A percentile compares a stretch with the other conserved stretches of the same genome.
Conservation (phyloP, 1,284 basidiomycete species). For the Papiliotrema terrestris region DNA sequence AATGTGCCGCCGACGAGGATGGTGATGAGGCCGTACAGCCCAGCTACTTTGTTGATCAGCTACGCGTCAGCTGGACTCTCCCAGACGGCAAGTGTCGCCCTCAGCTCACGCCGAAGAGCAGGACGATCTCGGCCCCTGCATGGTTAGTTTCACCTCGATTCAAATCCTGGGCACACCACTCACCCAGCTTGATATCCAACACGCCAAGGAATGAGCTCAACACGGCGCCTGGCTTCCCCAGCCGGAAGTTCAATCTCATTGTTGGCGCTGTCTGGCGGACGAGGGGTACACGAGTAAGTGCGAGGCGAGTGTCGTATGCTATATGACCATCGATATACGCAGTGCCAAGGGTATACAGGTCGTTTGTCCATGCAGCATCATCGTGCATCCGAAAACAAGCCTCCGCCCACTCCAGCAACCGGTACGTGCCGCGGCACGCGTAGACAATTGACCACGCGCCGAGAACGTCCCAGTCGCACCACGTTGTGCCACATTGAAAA, state of each 20-base stretch:
- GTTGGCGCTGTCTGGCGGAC: background rate
- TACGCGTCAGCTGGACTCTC: slow-evolving; percentile 42
- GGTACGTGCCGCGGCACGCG: no score
- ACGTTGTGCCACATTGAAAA: background rate
- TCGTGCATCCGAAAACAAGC: no score
- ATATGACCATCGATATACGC: no score
- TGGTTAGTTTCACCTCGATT: background rate
- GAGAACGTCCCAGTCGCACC: background rate
- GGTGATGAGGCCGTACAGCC: slow-evolving; percentile 92
- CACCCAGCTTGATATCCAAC: slow-evolving; percentile 82
- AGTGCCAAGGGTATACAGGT: no score
- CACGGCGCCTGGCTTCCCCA: slow-evolving; percentile 44
- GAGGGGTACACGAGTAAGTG: background rate
- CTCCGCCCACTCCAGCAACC: no score
- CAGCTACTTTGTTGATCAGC: slow-evolving; percentile 97
- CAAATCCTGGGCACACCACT: slow-evolving; percentile 8
- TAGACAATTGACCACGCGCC: no score
- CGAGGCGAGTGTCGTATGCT: no score
- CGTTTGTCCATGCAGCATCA: no score
- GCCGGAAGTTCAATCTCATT: slow-evolving; percentile 35
- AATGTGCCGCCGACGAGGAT: slow-evolving; percentile 83
- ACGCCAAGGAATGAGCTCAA: slow-evolving; percentile 75
- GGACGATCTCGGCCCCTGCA: slow-evolving; percentile 65
- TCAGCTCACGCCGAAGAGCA: slow-evolving; percentile 78
- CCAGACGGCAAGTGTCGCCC: no score